These are phyloP conservation scores for Huntiella omanensis DNA, from an alignment of 2,329 filamentous ascomycete species.

Conservation along the genomic window DNA sequence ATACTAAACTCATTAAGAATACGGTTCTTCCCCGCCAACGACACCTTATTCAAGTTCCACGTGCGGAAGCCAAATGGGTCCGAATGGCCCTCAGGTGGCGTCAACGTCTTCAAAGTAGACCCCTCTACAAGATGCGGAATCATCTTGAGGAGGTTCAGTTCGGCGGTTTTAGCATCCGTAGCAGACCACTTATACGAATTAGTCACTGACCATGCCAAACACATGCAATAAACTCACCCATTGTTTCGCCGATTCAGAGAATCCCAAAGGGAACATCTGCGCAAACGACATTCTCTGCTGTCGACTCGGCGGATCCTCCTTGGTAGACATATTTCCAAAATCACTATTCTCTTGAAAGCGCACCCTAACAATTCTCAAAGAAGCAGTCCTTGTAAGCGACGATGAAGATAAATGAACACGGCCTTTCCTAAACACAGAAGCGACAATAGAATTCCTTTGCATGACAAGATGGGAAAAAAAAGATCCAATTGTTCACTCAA, in stretches of 20 bases:
- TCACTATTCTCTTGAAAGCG: slow-evolving; percentile 11
- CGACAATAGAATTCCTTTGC: no score
- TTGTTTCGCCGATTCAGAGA: slow-evolving; percentile 79
- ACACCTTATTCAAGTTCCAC: slow-evolving; percentile 74
- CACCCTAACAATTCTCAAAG: no score
- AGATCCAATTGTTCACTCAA: no score
- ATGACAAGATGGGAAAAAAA: no score
- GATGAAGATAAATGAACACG: no score
- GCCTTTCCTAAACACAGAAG: no score
- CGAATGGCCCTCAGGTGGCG: slow-evolving; percentile 24
- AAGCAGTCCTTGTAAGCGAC: no score
- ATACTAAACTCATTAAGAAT: slow-evolving; percentile 86
- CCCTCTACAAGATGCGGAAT: slow-evolving; percentile 68
- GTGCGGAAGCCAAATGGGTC: slow-evolving; percentile 72
- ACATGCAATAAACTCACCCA: slow-evolving; percentile 42
- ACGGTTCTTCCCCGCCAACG: slow-evolving; percentile 67
- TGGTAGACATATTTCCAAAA: slow-evolving; percentile 14
- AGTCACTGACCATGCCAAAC: not conserved
- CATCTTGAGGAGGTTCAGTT: slow-evolving; percentile 71
- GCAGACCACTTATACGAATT: slow-evolving; percentile 51
- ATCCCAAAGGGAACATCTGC: slow-evolving; percentile 63
- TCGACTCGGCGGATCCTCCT: slow-evolving; percentile 14
- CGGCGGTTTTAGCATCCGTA: slow-evolving; percentile 63
- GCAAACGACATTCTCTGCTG: slow-evolving; percentile 16
- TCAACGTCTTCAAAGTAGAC: slow-evolving; percentile 27